phyloP scores from a whole-genome alignment of 768 basidiomycete species.

The Suillus ampliporus region DNA sequence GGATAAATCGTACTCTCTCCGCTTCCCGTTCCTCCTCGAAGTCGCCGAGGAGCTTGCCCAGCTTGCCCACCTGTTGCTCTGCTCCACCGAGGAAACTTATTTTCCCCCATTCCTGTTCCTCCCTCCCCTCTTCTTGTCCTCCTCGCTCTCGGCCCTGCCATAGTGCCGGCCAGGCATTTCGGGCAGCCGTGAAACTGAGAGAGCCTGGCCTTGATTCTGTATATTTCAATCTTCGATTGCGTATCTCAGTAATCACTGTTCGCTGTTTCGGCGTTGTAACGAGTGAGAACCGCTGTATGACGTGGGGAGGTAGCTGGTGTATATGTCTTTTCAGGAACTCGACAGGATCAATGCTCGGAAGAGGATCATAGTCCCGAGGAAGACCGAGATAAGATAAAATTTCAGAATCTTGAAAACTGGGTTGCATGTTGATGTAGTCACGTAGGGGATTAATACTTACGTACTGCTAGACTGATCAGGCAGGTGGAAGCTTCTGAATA shows the following conservation, averaged over 20 bases:
- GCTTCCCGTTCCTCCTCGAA: slow-evolving; percentile 83
- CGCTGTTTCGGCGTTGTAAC: slow-evolving; percentile 66
- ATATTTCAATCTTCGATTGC: slow-evolving; percentile 77
- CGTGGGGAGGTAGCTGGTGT: slow-evolving; percentile 67
- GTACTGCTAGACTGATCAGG: not conserved
- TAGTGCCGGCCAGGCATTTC: slow-evolving; percentile 65
- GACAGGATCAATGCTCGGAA: slow-evolving; percentile 61
- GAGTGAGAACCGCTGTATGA: slow-evolving; percentile 50
- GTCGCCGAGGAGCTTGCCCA: slow-evolving; percentile 66
- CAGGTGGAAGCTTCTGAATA: slow-evolving; percentile 3
- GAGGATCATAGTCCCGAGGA: slow-evolving; percentile 60
- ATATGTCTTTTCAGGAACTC: slow-evolving; percentile 68
- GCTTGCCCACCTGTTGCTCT: slow-evolving; percentile 67
- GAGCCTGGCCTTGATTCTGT: slow-evolving; percentile 58
- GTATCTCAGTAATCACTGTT: slow-evolving; percentile 62
- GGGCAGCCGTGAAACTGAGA: slow-evolving; percentile 58
- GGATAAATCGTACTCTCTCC: slow-evolving; percentile 56
- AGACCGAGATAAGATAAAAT: slow-evolving; percentile 62
- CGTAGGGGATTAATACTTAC: not conserved
- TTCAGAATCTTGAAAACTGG: slow-evolving; percentile 24
- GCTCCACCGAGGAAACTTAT: slow-evolving; percentile 62
- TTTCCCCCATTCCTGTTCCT: slow-evolving; percentile 75
- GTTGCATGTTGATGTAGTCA: slow-evolving; percentile 17
- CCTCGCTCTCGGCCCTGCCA: slow-evolving; percentile 63
- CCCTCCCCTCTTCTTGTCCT: slow-evolving; percentile 58